A percentile compares a stretch with the other conserved stretches of the same genome.
Conservation (phyloP, 306 rosid genomes). For the Amphicarpaea edgeworthii region DNA sequence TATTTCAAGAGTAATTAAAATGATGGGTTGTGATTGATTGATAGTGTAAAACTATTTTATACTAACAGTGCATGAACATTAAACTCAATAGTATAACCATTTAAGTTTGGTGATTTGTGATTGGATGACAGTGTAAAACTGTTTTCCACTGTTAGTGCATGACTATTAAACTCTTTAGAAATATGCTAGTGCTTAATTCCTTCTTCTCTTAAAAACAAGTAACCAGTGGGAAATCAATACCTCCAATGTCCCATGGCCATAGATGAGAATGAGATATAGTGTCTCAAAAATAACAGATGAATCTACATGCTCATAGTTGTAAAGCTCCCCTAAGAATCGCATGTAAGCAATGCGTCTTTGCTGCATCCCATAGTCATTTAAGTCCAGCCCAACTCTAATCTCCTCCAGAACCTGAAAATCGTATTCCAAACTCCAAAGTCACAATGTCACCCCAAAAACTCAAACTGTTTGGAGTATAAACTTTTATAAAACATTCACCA, state of each 20-base stretch:
- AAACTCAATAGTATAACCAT: too few species aligned
- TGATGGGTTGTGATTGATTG: too few species aligned
- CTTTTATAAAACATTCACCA: constrained; percentile 1
- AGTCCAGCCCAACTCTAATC: constrained; percentile 92
- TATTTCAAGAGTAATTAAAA: too few species aligned
- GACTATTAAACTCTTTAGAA: too few species aligned
- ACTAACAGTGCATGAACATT: too few species aligned
- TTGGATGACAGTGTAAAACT: too few species aligned
- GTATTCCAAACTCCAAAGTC: constrained; percentile 34
- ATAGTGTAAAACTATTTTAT: too few species aligned
- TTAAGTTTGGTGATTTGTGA: too few species aligned
- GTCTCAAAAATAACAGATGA: constrained; percentile 98
- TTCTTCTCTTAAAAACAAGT: constrained; percentile 2
- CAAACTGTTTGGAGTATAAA: not conserved
- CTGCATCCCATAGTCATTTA: constrained; percentile 98
- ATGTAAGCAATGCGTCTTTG: constrained; percentile 93
- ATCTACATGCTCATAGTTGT: constrained; percentile 97
- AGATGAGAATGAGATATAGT: constrained; percentile 77
- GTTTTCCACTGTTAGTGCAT: too few species aligned
- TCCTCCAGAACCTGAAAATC: constrained; percentile 93
- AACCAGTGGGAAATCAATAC: constrained; percentile 54
- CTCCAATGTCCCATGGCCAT: constrained; percentile 92
- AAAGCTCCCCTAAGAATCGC: constrained; percentile 97
- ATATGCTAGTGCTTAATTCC: not conserved
- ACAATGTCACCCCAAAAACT: not conserved